Evolutionary conservation across 805 yeast species (phyloP).

Genomic region (Yarrowia deformans): DNA sequence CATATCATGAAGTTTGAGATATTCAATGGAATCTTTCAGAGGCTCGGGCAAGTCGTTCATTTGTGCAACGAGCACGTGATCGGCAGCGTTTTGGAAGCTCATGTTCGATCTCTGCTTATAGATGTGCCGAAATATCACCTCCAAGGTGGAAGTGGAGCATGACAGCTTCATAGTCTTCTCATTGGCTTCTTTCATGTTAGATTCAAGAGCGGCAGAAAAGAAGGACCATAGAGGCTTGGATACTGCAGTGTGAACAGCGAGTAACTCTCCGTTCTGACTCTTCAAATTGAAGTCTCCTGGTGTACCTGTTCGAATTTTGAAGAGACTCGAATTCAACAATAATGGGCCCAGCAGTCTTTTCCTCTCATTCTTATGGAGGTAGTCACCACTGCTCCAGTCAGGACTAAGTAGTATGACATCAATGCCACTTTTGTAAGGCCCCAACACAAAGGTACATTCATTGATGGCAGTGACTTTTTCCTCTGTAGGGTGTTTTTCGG

Average conservation of each 20-base stretch:
- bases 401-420: too few relatives aligned
- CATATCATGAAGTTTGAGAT: background rate
- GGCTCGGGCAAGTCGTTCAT: background rate
- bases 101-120: background rate
- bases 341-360: too few relatives aligned
- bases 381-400: too few relatives aligned
- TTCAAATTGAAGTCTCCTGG: background rate
- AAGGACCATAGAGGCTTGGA: background rate
- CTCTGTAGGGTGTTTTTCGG: too few relatives aligned
- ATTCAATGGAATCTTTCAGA: background rate
- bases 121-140: background rate
- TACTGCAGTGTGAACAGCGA: background rate
- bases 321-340: too few relatives aligned
- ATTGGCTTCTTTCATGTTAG: background rate
- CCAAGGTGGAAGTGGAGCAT: background rate
- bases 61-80: background rate
- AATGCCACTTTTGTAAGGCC: too few relatives aligned
- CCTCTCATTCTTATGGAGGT: too few relatives aligned
- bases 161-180: background rate
- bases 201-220: background rate
- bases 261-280: background rate
- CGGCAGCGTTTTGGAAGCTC: background rate
- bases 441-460: too few relatives aligned
- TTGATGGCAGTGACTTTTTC: too few relatives aligned
- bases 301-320: background rate